Evolutionary conservation across 2,329 filamentous ascomycete species (phyloP).

Genomic region (Stachybotrys chlorohalonatus): DNA sequence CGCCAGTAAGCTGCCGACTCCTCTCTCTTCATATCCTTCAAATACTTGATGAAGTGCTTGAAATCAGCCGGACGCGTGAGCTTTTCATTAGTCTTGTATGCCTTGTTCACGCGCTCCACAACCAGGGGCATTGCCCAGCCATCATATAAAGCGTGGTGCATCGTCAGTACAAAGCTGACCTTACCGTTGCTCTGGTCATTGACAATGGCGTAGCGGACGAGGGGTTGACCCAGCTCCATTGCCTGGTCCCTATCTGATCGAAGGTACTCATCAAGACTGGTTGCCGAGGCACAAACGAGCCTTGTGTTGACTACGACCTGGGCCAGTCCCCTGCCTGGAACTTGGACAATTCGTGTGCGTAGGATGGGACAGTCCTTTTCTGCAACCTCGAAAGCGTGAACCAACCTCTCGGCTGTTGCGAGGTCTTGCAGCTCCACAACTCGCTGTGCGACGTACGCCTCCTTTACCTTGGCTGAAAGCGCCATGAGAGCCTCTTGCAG

Average conservation of each 20-base stretch:
- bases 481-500: slow-evolving; percentile 47
- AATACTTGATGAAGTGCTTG: slow-evolving; percentile 40
- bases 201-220: slow-evolving; percentile 37
- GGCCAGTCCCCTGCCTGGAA: slow-evolving; percentile 30
- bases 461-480: slow-evolving; percentile 38
- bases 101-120: slow-evolving; percentile 37
- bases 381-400: slow-evolving; percentile 31
- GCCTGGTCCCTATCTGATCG: slow-evolving; percentile 26
- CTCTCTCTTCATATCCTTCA: slow-evolving; percentile 26
- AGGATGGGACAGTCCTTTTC: slow-evolving; percentile 30
- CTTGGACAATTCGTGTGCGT: slow-evolving; percentile 39
- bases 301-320: slow-evolving; percentile 36
- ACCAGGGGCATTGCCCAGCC: slow-evolving; percentile 46
- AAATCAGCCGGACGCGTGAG: slow-evolving; percentile 29
- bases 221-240: slow-evolving; percentile 35
- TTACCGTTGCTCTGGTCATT: slow-evolving; percentile 18
- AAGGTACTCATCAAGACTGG: slow-evolving; percentile 29
- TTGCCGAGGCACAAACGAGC: slow-evolving; percentile 23
- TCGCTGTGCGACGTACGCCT: slow-evolving; percentile 43
- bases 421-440: slow-evolving; percentile 30
- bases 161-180: slow-evolving; percentile 39
- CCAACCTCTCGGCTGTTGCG: slow-evolving; percentile 26
- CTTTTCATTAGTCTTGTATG: slow-evolving; percentile 24
- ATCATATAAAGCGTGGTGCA: slow-evolving; percentile 49
- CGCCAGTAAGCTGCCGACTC: slow-evolving; percentile 37